phyloP scores from a whole-genome alignment of 176 grass and related monocot genomes.

The Pontederia paniculata region DNA sequence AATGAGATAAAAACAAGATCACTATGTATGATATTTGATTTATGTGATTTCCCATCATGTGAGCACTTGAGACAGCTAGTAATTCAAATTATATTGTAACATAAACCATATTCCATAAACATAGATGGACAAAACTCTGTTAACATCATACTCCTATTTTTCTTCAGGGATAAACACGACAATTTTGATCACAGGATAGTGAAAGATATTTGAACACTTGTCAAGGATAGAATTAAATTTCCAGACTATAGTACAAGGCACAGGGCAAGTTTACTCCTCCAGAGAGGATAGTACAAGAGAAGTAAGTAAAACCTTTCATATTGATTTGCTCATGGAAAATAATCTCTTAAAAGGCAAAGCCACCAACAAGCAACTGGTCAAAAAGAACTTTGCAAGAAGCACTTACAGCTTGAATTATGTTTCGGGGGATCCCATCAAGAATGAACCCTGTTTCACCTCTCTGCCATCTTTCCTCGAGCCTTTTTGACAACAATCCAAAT shows the following conservation, averaged over 20 bases:
- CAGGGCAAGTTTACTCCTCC: no score
- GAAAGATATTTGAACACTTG: no score
- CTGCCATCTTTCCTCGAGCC: slow-evolving; percentile 75
- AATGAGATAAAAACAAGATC: slow-evolving; percentile 6
- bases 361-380: neutral
- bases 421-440: slow-evolving; percentile 83
- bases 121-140: no score
- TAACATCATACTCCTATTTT: no score
- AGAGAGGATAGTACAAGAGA: no score
- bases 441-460: slow-evolving; percentile 91
- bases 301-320: no score
- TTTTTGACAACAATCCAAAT: slow-evolving; percentile 81
- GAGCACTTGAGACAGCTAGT: neutral
- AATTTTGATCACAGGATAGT: no score
- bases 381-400: neutral
- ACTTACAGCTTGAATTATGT: slow-evolving; percentile 72
- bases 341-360: neutral
- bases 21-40: neutral
- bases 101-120: no score
- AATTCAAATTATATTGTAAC: neutral
- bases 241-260: no score
- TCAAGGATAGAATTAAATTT: no score
- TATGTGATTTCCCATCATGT: neutral
- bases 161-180: no score
- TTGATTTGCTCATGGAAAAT: no score